phyloP scores from a whole-genome alignment of 2,329 filamentous ascomycete genomes.

The Mycosphaerella sp. region DNA sequence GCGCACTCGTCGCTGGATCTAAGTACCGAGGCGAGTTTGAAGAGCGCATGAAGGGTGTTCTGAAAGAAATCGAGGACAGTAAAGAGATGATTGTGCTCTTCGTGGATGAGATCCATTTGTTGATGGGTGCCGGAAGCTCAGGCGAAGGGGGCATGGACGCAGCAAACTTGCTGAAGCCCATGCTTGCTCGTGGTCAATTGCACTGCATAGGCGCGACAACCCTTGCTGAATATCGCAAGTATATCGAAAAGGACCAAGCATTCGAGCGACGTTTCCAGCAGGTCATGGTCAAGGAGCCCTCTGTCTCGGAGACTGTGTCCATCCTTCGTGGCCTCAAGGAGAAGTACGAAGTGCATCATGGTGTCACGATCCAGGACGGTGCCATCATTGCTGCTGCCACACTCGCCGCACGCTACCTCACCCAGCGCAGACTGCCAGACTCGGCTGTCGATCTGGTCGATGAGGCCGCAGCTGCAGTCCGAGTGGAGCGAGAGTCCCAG shows the following conservation, averaged over 20 bases:
- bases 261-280: constrained; percentile 99
- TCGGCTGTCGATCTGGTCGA: constrained; percentile 96
- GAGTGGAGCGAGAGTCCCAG: constrained; percentile 91
- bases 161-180: constrained; percentile 94
- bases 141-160: constrained; percentile 99
- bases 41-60: constrained; percentile 96
- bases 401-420: constrained; percentile 88
- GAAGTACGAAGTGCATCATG: constrained; percentile 96
- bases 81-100: constrained; percentile 98
- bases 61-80: constrained; percentile 92
- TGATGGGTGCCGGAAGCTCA: constrained; percentile 93
- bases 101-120: constrained; percentile 95
- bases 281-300: constrained; percentile 91
- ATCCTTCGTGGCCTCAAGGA: constrained; percentile 98
- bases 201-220: constrained; percentile 98
- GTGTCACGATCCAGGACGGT: constrained; percentile 91
- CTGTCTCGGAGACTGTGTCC: constrained; percentile 82
- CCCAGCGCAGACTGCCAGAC: constrained; percentile 81
- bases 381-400: constrained; percentile 89
- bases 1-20: constrained; percentile 89
- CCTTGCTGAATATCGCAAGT: constrained; percentile 91
- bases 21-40: constrained; percentile 99
- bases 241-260: constrained; percentile 96
- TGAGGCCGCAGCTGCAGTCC: constrained; percentile 92
- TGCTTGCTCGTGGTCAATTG: constrained; percentile 91